Evolutionary conservation across 768 basidiomycete genomes (phyloP).

Genomic region (Omphalotus guepiniiformis): DNA sequence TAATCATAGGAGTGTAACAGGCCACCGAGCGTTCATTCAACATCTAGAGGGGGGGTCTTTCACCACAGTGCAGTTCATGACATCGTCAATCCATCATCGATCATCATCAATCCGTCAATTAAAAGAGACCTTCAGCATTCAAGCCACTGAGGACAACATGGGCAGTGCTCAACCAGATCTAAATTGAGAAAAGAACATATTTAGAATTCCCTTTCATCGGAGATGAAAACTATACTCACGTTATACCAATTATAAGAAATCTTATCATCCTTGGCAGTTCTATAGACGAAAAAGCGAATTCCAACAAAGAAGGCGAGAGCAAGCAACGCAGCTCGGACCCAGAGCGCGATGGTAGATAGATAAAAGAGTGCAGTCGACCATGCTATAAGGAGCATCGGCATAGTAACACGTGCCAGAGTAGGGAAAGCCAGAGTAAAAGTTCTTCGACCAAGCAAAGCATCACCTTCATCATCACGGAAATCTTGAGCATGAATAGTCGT

Average conservation of each 20-base stretch:
- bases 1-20: too few relatives aligned
- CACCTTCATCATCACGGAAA: constrained; percentile 28
- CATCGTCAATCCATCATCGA: too few relatives aligned
- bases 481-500: constrained; percentile 36
- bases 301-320: neutral
- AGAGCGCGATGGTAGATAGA: neutral
- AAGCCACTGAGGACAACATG: neutral
- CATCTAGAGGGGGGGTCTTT: too few relatives aligned
- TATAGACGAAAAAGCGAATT: neutral
- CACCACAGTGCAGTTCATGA: too few relatives aligned
- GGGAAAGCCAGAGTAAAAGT: constrained; percentile 32
- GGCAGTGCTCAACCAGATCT: constrained; percentile 1
- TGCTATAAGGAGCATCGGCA: neutral
- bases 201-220: neutral
- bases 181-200: neutral
- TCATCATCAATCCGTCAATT: too few relatives aligned
- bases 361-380: neutral
- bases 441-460: constrained; percentile 22
- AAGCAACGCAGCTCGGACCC: neutral
- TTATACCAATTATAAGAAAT: constrained; percentile 9
- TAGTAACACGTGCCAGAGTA: constrained; percentile 19
- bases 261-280: neutral
- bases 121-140: too few relatives aligned
- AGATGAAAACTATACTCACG: constrained; percentile 1
- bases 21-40: too few relatives aligned